A percentile compares a stretch with the other conserved stretches of the same genome.
Conservation (phyloP, 495 filamentous ascomycete genomes). For the Chaetomium fimeti region DNA sequence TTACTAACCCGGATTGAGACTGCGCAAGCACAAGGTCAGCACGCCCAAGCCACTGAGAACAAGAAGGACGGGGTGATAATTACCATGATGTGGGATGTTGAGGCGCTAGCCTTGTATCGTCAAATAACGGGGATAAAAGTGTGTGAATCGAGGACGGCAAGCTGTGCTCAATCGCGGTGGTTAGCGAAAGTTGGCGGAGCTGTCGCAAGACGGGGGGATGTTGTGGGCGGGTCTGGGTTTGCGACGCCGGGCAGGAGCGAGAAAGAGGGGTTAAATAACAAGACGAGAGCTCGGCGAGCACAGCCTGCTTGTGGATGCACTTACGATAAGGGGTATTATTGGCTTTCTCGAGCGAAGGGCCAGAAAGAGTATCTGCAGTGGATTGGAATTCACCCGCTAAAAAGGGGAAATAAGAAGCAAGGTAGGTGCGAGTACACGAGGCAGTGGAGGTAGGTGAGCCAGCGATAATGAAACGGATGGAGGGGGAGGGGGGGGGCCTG, state of each 20-base stretch:
- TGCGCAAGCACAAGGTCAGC: constrained; percentile 31
- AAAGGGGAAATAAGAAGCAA: constrained; percentile 1
- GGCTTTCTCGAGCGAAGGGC: too few relatives aligned
- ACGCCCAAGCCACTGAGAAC: background rate
- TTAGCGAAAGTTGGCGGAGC: constrained; percentile 7
- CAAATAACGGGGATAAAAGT: background rate
- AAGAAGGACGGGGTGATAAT: background rate
- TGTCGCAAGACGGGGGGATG: background rate
- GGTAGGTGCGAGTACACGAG: background rate
- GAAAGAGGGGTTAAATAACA: constrained; percentile 22
- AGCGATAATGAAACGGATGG: constrained; percentile 33
- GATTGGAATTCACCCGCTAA: background rate
- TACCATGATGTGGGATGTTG: constrained; percentile 14
- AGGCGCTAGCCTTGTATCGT: constrained; percentile 1
- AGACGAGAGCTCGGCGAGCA: constrained; percentile 12
- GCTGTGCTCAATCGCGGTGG: constrained; percentile 4
- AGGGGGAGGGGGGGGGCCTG: constrained; percentile 30
- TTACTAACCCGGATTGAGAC: constrained; percentile 69
- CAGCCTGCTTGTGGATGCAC: constrained; percentile 16
- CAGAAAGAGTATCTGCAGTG: background rate
- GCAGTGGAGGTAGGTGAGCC: background rate
- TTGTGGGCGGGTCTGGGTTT: constrained; percentile 2
- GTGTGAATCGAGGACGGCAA: background rate
- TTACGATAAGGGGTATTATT: constrained; percentile 17
- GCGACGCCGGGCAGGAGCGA: constrained; percentile 10